phyloP scores from a whole-genome alignment of 345 rosid genomes.

The Lumnitzera littorea region DNA sequence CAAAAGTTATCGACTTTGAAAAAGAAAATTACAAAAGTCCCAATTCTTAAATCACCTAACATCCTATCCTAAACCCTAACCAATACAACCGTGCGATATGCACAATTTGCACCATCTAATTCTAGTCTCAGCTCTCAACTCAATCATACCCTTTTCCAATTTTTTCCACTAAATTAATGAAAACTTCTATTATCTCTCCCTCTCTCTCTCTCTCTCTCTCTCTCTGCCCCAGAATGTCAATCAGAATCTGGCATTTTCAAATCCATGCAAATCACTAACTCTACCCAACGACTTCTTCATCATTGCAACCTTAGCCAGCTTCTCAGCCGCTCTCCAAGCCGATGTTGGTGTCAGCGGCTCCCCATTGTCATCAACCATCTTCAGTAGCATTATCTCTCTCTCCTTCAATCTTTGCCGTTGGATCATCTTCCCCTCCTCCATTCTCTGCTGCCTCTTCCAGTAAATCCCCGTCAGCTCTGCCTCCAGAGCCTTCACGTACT shows the following conservation, averaged over 20 bases:
- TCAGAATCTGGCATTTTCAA: constrained; percentile 89
- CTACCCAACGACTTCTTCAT: constrained; percentile 70
- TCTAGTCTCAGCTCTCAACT: no score
- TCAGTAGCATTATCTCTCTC: constrained; percentile 23
- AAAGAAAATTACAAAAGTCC: no score
- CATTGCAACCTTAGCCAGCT: constrained; percentile 74
- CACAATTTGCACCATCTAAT: no score
- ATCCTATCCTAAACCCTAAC: no score
- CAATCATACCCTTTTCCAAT: no score
- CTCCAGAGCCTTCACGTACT: constrained; percentile 39
- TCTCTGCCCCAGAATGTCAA: not conserved
- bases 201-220: no score
- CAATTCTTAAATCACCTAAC: no score
- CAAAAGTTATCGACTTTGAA: no score
- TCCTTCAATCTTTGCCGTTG: constrained; percentile 21
- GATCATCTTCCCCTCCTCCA: constrained; percentile 12
- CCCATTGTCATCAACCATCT: constrained; percentile 53
- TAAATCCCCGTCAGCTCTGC: constrained; percentile 62
- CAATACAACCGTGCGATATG: no score
- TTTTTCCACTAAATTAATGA: no score
- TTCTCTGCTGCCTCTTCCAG: constrained; percentile 36
- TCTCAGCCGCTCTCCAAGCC: constrained; percentile 95
- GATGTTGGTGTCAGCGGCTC: constrained; percentile 82
- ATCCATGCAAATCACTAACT: constrained; percentile 91
- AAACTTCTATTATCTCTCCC: no score